Evolutionary conservation across 768 basidiomycete species (phyloP).

Genomic region (Kwoniella sp.): DNA sequence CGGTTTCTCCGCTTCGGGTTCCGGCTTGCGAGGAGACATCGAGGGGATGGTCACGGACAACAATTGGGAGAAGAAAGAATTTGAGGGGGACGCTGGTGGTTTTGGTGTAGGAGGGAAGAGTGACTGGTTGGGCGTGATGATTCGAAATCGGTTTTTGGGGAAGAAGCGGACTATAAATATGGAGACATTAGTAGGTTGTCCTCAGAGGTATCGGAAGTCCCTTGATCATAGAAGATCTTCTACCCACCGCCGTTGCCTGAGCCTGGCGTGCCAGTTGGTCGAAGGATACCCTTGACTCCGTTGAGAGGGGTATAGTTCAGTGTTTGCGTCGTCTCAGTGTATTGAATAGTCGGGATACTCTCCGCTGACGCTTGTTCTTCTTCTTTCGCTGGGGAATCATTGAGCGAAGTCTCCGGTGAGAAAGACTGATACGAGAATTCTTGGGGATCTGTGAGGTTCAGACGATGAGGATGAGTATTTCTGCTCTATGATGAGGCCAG

Average conservation of each 20-base stretch:
- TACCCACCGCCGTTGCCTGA: slow-evolving; percentile 52
- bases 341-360: slow-evolving; percentile 3
- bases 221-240: too few relatives aligned
- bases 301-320: slow-evolving; percentile 14
- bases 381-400: background rate
- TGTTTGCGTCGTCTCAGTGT: slow-evolving; percentile 15
- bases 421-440: slow-evolving; percentile 27
- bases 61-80: slow-evolving; percentile 45
- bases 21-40: slow-evolving; percentile 37
- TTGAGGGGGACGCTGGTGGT: slow-evolving; percentile 35
- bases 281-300: slow-evolving; percentile 44
- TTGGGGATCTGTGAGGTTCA: slow-evolving; percentile 16
- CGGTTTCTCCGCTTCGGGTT: slow-evolving; percentile 1
- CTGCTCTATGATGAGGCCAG: too few relatives aligned
- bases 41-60: slow-evolving; percentile 41
- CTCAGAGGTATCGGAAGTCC: too few relatives aligned
- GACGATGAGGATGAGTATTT: too few relatives aligned
- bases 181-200: too few relatives aligned
- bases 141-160: slow-evolving; percentile 49
- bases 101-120: slow-evolving; percentile 17
- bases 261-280: slow-evolving; percentile 46
- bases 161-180: slow-evolving; percentile 51
- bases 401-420: slow-evolving; percentile 15
- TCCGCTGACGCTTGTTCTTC: background rate
- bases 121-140: slow-evolving; percentile 49